Conservation (phyloP, 352 stramenopile species). For the Phytophthora kernoviae region DNA sequence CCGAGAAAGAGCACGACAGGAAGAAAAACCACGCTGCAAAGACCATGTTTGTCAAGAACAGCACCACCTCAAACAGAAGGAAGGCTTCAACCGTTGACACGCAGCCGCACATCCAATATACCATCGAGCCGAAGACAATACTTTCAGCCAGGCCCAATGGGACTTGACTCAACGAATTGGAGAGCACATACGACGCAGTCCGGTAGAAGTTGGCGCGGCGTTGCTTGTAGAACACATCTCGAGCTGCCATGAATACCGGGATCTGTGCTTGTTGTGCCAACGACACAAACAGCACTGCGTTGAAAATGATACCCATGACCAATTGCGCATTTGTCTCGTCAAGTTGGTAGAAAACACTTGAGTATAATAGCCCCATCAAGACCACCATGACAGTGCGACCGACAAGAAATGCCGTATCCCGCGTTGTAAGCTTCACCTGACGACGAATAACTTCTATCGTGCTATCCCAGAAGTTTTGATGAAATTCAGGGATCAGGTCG, state of each 20-base stretch:
- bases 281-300: constrained; percentile 51
- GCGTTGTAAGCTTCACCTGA: constrained; percentile 19
- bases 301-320: constrained; percentile 58
- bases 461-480: too few relatives aligned
- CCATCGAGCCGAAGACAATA: constrained; percentile 62
- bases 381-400: constrained; percentile 20
- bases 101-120: constrained; percentile 72
- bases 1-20: constrained; percentile 9
- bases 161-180: too few relatives aligned
- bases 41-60: constrained; percentile 50
- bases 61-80: constrained; percentile 33
- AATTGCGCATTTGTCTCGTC: constrained; percentile 15
- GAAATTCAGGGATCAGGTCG: too few relatives aligned
- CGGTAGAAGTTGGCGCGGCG: too few relatives aligned
- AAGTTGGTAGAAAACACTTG: constrained; percentile 18
- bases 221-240: too few relatives aligned
- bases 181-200: too few relatives aligned
- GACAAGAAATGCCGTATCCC: constrained; percentile 17
- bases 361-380: constrained; percentile 25
- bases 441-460: constrained; percentile 6
- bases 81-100: background rate
- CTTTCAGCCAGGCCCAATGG: constrained; percentile 51
- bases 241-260: too few relatives aligned
- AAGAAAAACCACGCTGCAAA: constrained; percentile 56
- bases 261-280: too few relatives aligned